A percentile compares a stretch with the other conserved stretches of the same genome.
These are phyloP conservation scores for Gossypium australe DNA, from an alignment of 345 rosid genomes.

Conservation along the genomic window DNA sequence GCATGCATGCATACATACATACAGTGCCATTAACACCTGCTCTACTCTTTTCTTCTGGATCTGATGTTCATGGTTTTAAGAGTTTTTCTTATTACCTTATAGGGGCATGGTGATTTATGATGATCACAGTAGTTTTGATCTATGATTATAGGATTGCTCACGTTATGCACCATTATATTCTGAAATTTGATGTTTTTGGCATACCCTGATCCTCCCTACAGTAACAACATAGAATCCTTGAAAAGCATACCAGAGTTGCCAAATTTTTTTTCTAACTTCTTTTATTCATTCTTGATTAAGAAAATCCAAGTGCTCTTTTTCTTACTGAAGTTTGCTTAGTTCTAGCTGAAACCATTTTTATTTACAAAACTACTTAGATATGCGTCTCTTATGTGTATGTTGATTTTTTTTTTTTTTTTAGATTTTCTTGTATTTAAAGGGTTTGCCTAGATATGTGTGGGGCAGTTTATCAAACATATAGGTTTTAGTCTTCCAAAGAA, in stretches of 20 bases:
- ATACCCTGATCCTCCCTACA: slow-evolving; percentile 82
- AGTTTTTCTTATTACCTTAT: slow-evolving; percentile 41
- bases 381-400: not conserved
- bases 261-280: not conserved
- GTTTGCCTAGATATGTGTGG: not conserved
- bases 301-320: not conserved
- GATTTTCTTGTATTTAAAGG: not conserved
- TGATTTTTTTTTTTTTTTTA: not conserved
- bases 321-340: not conserved
- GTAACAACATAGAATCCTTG: not conserved
- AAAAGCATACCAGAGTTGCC: not conserved
- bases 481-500: not conserved
- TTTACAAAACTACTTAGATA: not conserved
- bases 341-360: not conserved
- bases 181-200: slow-evolving; percentile 61
- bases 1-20: not conserved
- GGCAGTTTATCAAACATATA: not conserved
- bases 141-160: slow-evolving; percentile 72
- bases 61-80: slow-evolving; percentile 25
- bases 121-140: slow-evolving; percentile 81
- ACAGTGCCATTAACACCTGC: not conserved
- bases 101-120: slow-evolving; percentile 28
- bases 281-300: not conserved
- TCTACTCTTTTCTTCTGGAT: not conserved
- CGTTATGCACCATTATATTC: slow-evolving; percentile 57